Percentiles rank a stretch among this genome's conserved stretches.
Evolutionary conservation across 2,329 filamentous ascomycete genomes (phyloP).

Genomic region (Stylonectria norvegica): DNA sequence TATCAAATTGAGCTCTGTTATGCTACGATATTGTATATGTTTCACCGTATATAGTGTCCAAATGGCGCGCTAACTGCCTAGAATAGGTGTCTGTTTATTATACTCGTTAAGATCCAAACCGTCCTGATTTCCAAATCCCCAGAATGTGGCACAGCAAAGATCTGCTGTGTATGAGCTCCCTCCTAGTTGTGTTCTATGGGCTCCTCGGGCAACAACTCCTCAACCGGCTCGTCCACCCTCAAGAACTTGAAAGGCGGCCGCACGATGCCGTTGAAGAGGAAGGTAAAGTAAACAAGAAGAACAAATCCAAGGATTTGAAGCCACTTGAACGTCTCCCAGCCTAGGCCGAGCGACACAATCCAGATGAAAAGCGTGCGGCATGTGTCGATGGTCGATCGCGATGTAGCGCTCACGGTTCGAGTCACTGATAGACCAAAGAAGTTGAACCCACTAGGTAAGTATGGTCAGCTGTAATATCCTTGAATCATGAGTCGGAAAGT

Average conservation of each 20-base stretch:
- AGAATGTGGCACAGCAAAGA: too few species aligned
- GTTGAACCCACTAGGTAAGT: constrained; percentile 75
- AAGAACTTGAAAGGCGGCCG: constrained; percentile 73
- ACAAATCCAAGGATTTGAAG: constrained; percentile 87
- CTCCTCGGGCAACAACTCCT: constrained; percentile 73
- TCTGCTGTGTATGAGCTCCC: too few species aligned
- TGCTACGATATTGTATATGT: too few species aligned
- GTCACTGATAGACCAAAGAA: constrained; percentile 97
- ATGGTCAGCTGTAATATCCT: constrained; percentile 16
- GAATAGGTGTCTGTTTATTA: too few species aligned
- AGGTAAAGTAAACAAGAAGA: constrained; percentile 91
- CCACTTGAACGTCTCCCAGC: constrained; percentile 98
- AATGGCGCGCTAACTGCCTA: too few species aligned
- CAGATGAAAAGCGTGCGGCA: constrained; percentile 98
- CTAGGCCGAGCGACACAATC: constrained; percentile 87
- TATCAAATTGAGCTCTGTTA: too few species aligned
- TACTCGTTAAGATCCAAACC: too few species aligned
- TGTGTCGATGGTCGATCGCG: constrained; percentile 93
- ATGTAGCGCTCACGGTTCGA: constrained; percentile 82
- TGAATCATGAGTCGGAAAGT: neutral
- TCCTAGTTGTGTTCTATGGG: constrained; percentile 67
- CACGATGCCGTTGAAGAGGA: constrained; percentile 94
- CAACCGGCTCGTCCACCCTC: constrained; percentile 50
- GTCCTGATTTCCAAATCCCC: too few species aligned
- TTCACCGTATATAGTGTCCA: too few species aligned